Conservation (phyloP, 1,284 basidiomycete species). For the Butyriboletus regius region DNA sequence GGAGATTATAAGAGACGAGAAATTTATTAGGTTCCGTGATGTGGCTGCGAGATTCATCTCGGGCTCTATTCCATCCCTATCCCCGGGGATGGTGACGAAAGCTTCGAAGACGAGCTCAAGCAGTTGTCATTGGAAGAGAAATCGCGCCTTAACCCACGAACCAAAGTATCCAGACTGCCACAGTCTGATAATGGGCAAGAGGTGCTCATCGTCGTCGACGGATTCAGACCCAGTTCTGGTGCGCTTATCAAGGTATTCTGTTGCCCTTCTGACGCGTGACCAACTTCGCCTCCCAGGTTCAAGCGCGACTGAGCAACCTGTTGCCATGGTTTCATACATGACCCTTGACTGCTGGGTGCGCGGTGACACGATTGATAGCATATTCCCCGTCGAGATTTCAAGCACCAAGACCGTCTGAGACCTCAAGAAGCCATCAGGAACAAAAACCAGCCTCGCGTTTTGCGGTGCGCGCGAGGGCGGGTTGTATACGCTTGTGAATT, state of each 20-base stretch:
- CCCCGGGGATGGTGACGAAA: background rate
- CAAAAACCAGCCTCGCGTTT: background rate
- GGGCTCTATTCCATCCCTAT: background rate
- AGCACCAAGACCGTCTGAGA: background rate
- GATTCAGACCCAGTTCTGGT: background rate
- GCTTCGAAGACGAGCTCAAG: background rate
- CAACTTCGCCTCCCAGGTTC: background rate
- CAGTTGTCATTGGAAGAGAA: background rate
- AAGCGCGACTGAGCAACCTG: too few relatives aligned
- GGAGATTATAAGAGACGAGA: background rate
- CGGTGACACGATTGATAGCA: accelerated
- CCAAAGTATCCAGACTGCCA: background rate
- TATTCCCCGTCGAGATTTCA: background rate
- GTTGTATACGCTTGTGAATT: too few relatives aligned
- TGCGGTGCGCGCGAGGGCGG: too few relatives aligned
- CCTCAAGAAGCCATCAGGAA: slow-evolving; percentile 1
- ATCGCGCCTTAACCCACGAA: background rate
- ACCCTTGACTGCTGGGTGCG: background rate
- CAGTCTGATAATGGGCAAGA: too few relatives aligned
- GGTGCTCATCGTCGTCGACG: background rate
- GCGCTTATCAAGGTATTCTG: background rate
- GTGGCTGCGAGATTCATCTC: background rate
- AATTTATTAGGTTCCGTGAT: too few relatives aligned
- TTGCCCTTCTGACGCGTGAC: background rate
- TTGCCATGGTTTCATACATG: background rate